Evolutionary conservation across 164 flowering plant species (phyloP), one percentile per base, ranked within the genome.

Genomic region (Stephania yunnanensis): DNA sequence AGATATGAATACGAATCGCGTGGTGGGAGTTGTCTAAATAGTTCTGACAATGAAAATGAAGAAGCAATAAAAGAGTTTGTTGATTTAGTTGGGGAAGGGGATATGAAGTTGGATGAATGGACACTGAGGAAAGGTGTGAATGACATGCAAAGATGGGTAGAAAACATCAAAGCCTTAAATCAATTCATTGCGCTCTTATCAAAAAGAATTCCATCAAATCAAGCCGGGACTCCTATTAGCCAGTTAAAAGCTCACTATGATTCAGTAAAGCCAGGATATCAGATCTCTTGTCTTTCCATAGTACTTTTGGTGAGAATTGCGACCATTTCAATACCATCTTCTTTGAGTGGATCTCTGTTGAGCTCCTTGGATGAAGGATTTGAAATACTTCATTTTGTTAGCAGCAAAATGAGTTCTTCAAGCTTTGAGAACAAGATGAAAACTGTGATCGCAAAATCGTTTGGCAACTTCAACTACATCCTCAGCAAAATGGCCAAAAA

Each of bases 111-210:
- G 29, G 25, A 36, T 22, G 53, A 66, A 10, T 66, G 76, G 71
- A 22, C 66, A 17, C 19, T 48, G 13, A 48, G n/a, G 2, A 36
- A 6, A 25, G 64, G 71, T 36, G 15, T 50, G 36, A 19, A 74
- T 10, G 66, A 74, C 10, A 52, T 74, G 76, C 4, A 50, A 29
- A 74, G 25, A 48, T 74, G 61, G 71, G 67, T 74, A 2, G 30
- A 31, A 15, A 13, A 17, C 10, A 68, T 6, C 6, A 30, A 50
- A 68, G 50, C 25, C 42, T 48, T 1, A 48, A 3, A 30, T 73
- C 52, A 63, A 61, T 50, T 73, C 69, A 12, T 20, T 6, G 6
- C 61, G 12, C 48, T 64, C 29, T 6, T 73, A 1, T 7, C 7
- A 19, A 19, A 29, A 36, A 52, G 15, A 19, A 20, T 6, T 17